A percentile compares a stretch with the other conserved stretches of the same genome.
These are phyloP conservation scores for Fusarium robinianum DNA, from an alignment of 2,329 filamentous ascomycete genomes.

Conservation along the genomic window DNA sequence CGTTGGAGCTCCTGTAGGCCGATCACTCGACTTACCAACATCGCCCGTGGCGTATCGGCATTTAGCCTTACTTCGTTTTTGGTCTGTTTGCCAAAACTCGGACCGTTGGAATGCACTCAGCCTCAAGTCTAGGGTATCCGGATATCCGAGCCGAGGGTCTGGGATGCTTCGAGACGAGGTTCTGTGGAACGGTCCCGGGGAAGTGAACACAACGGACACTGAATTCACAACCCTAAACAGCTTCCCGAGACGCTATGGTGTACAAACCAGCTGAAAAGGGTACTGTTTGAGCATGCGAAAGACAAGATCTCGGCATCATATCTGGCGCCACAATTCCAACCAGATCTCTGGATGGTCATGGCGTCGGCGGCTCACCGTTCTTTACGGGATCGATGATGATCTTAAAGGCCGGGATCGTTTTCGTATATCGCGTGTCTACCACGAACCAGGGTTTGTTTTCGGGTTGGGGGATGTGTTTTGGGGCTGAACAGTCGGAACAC, in stretches of 20 bases:
- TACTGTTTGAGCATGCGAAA: constrained; percentile 17
- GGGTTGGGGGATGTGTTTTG: too few species aligned
- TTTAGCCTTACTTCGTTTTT: too few species aligned
- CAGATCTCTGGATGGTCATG: constrained; percentile 8
- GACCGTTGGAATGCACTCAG: too few species aligned
- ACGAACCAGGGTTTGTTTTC: too few species aligned
- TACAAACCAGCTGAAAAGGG: constrained; percentile 22
- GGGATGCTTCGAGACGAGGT: neutral
- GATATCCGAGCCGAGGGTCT: too few species aligned
- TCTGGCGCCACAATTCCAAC: constrained; percentile 24
- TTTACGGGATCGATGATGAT: too few species aligned
- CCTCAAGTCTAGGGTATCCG: too few species aligned
- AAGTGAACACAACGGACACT: constrained; percentile 2
- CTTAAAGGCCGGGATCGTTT: constrained; percentile 3
- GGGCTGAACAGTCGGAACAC: too few species aligned
- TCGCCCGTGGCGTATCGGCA: constrained; percentile 2
- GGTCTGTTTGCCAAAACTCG: too few species aligned
- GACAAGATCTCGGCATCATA: constrained; percentile 13
- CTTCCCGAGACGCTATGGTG: constrained; percentile 14
- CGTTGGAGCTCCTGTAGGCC: too few species aligned
- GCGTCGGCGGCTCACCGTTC: constrained; percentile 18
- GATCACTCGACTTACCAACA: constrained; percentile 11
- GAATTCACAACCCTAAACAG: constrained; percentile 14
- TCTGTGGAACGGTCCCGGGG: neutral
- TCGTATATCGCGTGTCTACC: constrained; percentile 1